A percentile compares a stretch with the other conserved stretches of the same genome.
Conservation (phyloP, 306 rosid species). For the Lathyrus tuberosus region DNA sequence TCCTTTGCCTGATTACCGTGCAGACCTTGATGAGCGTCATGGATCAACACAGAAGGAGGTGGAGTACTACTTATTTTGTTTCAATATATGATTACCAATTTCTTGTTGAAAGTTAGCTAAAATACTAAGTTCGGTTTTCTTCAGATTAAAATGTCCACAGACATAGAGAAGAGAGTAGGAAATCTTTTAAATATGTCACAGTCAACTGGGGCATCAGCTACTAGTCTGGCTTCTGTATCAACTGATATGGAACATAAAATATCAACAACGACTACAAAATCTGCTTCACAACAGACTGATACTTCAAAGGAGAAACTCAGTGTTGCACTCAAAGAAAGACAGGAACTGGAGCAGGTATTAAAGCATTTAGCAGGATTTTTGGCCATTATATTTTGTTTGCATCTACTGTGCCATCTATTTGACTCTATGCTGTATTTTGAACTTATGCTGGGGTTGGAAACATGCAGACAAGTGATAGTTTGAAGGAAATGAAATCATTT, state of each 20-base stretch:
- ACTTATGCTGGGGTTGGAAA: constrained; percentile 27
- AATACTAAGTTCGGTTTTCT: constrained; percentile 26
- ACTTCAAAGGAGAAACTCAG: constrained; percentile 63
- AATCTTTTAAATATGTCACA: constrained; percentile 71
- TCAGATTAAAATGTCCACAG: constrained; percentile 88
- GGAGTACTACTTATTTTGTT: constrained; percentile 24
- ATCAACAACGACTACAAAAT: constrained; percentile 40
- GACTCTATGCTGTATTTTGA: constrained; percentile 26
- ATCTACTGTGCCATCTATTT: constrained; percentile 32
- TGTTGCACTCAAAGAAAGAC: constrained; percentile 71
- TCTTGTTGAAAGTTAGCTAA: constrained; percentile 18
- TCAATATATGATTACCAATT: constrained; percentile 20
- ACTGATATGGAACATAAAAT: constrained; percentile 50
- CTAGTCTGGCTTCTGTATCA: constrained; percentile 45
- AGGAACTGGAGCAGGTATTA: constrained; percentile 68
- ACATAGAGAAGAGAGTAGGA: constrained; percentile 79
- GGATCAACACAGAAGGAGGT: constrained; percentile 96
- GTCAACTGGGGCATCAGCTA: constrained; percentile 40
- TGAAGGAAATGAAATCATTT: constrained; percentile 69
- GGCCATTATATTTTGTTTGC: constrained; percentile 7
- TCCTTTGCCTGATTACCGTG: constrained; percentile 92
- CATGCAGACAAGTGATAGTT: constrained; percentile 60
- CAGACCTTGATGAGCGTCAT: constrained; percentile 94
- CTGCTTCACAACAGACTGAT: constrained; percentile 48
- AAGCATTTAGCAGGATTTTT: constrained; percentile 35